Conservation (phyloP, 768 basidiomycete genomes). For the Naematelia encephala region DNA sequence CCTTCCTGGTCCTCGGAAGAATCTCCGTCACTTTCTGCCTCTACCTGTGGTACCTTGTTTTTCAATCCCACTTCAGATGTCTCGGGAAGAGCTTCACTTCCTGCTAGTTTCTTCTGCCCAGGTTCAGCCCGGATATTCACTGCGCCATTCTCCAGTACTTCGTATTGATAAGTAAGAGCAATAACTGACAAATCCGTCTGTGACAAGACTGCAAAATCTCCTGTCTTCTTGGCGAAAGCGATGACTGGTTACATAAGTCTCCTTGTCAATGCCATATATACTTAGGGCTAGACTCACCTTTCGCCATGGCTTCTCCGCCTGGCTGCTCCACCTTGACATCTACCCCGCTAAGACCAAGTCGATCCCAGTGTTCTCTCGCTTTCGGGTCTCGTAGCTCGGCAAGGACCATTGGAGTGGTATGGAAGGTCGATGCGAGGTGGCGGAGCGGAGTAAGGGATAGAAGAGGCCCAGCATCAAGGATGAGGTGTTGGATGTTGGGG, state of each 20-base stretch:
- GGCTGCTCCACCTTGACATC: constrained; percentile 46
- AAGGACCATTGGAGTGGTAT: constrained; percentile 86
- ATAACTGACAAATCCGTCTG: constrained; percentile 85
- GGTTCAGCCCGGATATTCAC: constrained; percentile 32
- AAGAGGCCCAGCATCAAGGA: constrained; percentile 90
- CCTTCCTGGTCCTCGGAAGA: constrained; percentile 53
- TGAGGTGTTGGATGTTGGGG: constrained; percentile 58
- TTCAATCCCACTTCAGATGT: neutral
- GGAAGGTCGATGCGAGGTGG: constrained; percentile 78
- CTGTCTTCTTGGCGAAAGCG: constrained; percentile 88
- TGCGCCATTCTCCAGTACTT: constrained; percentile 55
- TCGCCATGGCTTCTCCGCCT: constrained; percentile 56
- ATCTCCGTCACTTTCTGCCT: constrained; percentile 27
- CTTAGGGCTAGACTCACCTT: constrained; percentile 54
- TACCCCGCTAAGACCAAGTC: constrained; percentile 58
- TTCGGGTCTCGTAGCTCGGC: constrained; percentile 83
- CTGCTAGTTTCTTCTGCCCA: constrained; percentile 16
- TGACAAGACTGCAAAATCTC: constrained; percentile 89
- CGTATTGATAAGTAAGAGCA: constrained; percentile 77
- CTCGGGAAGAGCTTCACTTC: neutral
- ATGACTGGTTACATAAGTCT: constrained; percentile 60
- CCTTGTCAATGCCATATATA: constrained; percentile 47
- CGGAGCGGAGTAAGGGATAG: constrained; percentile 77
- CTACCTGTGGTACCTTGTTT: constrained; percentile 1
- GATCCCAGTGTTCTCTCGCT: constrained; percentile 67